A percentile compares a stretch with the other conserved stretches of the same genome.
Conservation (phyloP, 768 basidiomycete species). For the Mycena metata region DNA sequence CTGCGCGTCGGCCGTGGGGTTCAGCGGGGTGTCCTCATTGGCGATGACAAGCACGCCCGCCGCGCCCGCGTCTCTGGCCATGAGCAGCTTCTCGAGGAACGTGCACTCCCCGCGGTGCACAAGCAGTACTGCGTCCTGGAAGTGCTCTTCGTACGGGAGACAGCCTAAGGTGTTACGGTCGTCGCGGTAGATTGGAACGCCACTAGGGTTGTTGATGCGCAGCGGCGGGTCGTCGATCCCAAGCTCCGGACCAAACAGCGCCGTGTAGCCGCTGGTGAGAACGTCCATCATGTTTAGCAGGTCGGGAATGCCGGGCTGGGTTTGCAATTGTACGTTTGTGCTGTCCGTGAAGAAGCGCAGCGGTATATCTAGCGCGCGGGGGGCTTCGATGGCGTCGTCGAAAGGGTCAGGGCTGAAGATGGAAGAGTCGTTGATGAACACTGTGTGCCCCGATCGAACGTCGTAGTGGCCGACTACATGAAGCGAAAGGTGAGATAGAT, state of each 20-base stretch:
- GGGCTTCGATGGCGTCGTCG: conserved; percentile 29
- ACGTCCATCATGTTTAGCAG: conserved; percentile 56
- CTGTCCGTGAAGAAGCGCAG: conserved; percentile 71
- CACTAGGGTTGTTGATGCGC: conserved; percentile 64
- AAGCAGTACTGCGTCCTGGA: conserved; percentile 69
- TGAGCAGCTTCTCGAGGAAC: conserved; percentile 85
- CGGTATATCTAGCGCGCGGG: conserved; percentile 61
- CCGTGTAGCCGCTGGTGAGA: conserved; percentile 71
- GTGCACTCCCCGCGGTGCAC: conserved; percentile 87
- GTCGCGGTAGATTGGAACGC: conserved; percentile 69
- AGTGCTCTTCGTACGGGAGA: conserved; percentile 60
- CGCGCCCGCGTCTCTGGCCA: conserved; percentile 79
- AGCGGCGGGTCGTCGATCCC: conserved; percentile 49
- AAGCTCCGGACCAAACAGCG: conserved; percentile 79
- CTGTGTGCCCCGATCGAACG: conserved; percentile 83
- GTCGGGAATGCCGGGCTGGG: conserved; percentile 55
- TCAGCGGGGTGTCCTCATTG: conserved; percentile 69
- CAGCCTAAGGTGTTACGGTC: conserved; percentile 72
- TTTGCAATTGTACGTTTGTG: conserved; percentile 61
- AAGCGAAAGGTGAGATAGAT: not conserved
- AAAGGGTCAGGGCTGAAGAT: conserved; percentile 47
- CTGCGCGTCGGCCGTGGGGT: conserved; percentile 72
- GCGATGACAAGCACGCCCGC: conserved; percentile 84
- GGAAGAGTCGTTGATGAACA: conserved; percentile 82
- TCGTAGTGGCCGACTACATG: conserved; percentile 84